A percentile compares a stretch with the other conserved stretches of the same genome.
Conservation (phyloP, 306 rosid species). For the Myrica gale region DNA sequence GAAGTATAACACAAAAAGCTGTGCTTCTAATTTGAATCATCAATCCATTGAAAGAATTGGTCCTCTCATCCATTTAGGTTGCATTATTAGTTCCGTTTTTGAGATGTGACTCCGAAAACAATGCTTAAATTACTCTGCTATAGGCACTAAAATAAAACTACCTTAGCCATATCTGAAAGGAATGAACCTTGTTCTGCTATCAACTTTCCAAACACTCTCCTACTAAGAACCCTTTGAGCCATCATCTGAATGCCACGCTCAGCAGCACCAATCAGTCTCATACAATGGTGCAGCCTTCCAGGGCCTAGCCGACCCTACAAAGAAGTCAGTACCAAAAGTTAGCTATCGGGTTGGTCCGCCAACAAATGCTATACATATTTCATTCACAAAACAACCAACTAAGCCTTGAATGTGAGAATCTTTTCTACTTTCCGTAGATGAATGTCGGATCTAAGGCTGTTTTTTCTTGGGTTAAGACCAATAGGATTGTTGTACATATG, state of each 20-base stretch:
- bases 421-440: slow-evolving; percentile 7
- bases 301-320: slow-evolving; percentile 96
- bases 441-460: background rate
- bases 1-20: slow-evolving; percentile 6
- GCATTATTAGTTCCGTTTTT: background rate
- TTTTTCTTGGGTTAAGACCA: background rate
- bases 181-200: slow-evolving; percentile 95
- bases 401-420: background rate
- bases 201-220: slow-evolving; percentile 79
- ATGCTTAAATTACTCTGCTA: background rate
- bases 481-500: background rate
- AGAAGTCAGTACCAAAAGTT: slow-evolving; percentile 9
- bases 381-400: slow-evolving; percentile 1
- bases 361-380: slow-evolving; percentile 12
- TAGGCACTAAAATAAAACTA: slow-evolving; percentile 27
- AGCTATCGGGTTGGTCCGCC: slow-evolving; percentile 7
- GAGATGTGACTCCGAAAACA: background rate
- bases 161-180: slow-evolving; percentile 80
- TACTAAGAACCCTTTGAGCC: slow-evolving; percentile 80
- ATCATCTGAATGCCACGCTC: slow-evolving; percentile 85
- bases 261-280: slow-evolving; percentile 92
- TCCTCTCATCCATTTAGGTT: background rate
- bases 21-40: background rate
- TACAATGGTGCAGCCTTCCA: slow-evolving; percentile 98
- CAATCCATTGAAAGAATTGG: background rate